These are phyloP conservation scores for Phoma herbarum DNA, from an alignment of 2,329 filamentous ascomycete genomes.

Conservation along the genomic window DNA sequence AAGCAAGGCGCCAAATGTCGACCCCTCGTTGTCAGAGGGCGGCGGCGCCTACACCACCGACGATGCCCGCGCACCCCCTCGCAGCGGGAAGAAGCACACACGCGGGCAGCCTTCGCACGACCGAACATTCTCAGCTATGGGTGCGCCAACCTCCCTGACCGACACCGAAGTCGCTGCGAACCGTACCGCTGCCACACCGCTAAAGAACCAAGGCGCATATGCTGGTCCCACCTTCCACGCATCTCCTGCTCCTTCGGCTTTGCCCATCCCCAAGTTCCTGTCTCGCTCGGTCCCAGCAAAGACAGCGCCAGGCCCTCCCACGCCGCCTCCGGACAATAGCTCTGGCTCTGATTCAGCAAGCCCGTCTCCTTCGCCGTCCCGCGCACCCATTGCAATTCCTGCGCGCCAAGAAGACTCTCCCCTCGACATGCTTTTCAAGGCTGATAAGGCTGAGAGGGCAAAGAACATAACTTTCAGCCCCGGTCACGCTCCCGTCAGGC, in stretches of 20 bases:
- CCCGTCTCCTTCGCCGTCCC: constrained; percentile 60
- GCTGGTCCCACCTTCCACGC: constrained; percentile 95
- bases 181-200: constrained; percentile 40
- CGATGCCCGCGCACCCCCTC: constrained; percentile 37
- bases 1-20: constrained; percentile 21
- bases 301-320: constrained; percentile 56
- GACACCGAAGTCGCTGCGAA: constrained; percentile 37
- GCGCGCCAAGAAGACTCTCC: constrained; percentile 72
- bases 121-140: constrained; percentile 35
- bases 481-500: constrained; percentile 30
- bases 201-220: constrained; percentile 67
- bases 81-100: constrained; percentile 43
- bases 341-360: constrained; percentile 53
- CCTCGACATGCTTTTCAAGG: constrained; percentile 88
- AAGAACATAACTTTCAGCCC: constrained; percentile 61
- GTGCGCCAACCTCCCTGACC: constrained; percentile 35
- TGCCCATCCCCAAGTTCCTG: constrained; percentile 90
- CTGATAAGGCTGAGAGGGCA: constrained; percentile 80
- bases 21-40: constrained; percentile 35
- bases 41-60: constrained; percentile 40
- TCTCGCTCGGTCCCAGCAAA: constrained; percentile 75
- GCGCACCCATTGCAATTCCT: constrained; percentile 54
- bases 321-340: constrained; percentile 57
- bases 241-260: constrained; percentile 86
- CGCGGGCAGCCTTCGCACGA: constrained; percentile 42